phyloP scores from a whole-genome alignment of 345 rosid genomes.

The Gossypium bickii region DNA sequence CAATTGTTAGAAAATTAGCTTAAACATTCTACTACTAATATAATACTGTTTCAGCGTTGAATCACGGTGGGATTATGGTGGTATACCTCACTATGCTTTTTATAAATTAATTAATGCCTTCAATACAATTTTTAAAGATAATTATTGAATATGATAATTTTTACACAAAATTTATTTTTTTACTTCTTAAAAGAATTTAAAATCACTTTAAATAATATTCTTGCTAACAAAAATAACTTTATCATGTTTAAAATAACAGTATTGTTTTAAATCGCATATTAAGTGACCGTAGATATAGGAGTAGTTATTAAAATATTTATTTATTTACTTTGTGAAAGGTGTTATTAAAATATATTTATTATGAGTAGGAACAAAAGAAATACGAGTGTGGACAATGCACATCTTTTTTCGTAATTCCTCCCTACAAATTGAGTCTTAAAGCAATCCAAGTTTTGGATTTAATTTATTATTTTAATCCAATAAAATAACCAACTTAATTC shows the following conservation, averaged over 20 bases:
- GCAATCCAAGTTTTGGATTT: background rate
- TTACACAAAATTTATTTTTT: too few relatives aligned
- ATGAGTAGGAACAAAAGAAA: background rate
- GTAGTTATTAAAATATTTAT: too few relatives aligned
- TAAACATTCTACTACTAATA: background rate
- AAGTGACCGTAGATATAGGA: too few relatives aligned
- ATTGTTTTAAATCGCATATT: too few relatives aligned
- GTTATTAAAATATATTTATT: background rate
- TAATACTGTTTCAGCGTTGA: background rate
- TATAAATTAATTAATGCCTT: background rate
- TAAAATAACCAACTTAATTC: background rate
- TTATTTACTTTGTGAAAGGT: too few relatives aligned
- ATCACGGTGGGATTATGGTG: background rate
- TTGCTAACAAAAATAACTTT: too few relatives aligned
- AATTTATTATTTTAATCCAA: background rate
- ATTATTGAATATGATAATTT: too few relatives aligned
- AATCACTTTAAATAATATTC: too few relatives aligned
- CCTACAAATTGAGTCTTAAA: background rate
- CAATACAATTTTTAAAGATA: background rate
- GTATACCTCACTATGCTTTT: background rate
- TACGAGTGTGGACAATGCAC: background rate
- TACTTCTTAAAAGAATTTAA: too few relatives aligned
- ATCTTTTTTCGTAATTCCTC: background rate
- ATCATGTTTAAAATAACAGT: too few relatives aligned
- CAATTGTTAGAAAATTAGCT: constrained; percentile 21